These are phyloP conservation scores for Escovopsis sp. DNA, from an alignment of 2,329 filamentous ascomycete species.

Conservation along the genomic window DNA sequence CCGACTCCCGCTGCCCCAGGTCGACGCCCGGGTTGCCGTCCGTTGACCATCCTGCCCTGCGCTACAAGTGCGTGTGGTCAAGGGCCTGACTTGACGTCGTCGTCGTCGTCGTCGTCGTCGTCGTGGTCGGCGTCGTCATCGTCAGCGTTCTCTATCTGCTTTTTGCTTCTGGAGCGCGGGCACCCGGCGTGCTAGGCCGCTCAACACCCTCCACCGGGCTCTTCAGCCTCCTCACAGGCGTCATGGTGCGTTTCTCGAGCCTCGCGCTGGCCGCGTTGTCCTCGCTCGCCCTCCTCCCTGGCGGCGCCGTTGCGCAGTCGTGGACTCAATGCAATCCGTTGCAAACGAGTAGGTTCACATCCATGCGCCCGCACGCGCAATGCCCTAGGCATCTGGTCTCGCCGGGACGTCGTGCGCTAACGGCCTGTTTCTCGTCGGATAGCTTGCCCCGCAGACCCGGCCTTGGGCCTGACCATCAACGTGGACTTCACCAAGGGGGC, in stretches of 20 bases:
- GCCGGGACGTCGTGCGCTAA: background rate
- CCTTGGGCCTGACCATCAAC: slow-evolving; percentile 66
- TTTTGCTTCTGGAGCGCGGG: too few relatives aligned
- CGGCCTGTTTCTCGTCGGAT: background rate
- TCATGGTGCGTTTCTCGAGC: slow-evolving; percentile 5
- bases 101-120: too few relatives aligned
- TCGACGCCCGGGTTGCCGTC: too few relatives aligned
- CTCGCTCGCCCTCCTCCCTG: slow-evolving; percentile 9
- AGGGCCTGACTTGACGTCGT: too few relatives aligned
- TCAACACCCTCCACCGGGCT: too few relatives aligned
- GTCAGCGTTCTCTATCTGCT: background rate
- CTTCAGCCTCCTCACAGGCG: slow-evolving; percentile 1
- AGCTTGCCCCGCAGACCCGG: slow-evolving; percentile 62
- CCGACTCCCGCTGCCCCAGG: too few relatives aligned
- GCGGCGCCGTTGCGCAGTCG: slow-evolving; percentile 21
- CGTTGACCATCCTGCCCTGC: too few relatives aligned
- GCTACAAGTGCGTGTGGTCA: too few relatives aligned
- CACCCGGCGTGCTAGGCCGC: background rate
- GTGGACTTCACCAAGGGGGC: slow-evolving; percentile 70
- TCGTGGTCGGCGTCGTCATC: background rate
- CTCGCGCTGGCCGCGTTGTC: slow-evolving; percentile 2
- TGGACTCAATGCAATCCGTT: slow-evolving; percentile 27
- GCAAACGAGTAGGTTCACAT: slow-evolving; percentile 16
- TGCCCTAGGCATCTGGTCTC: background rate
- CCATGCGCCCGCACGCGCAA: background rate